Evolutionary conservation across 169 alveolate species (phyloP).

Genomic region (Theileria annulata): DNA sequence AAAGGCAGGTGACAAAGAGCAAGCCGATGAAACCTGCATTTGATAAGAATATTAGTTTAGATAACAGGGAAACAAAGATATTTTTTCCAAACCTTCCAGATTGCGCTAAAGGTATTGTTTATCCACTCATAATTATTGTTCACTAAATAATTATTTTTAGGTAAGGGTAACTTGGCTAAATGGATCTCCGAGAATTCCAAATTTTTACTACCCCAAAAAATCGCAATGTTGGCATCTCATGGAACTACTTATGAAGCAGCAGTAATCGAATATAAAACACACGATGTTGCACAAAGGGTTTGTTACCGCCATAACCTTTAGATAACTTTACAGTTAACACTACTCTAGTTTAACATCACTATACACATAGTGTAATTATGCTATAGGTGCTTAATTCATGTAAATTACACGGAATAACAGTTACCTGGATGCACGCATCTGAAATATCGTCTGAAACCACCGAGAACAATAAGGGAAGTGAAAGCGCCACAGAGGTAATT

Average conservation of each 20-base stretch:
- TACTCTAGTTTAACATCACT: not conserved
- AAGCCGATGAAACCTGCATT: conserved; percentile 11
- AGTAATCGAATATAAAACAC: conserved; percentile 37
- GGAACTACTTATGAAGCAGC: conserved; percentile 34
- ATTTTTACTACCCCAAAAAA: conserved; percentile 48
- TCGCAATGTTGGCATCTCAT: conserved; percentile 62
- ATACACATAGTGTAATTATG: not conserved
- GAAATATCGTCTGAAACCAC: not conserved
- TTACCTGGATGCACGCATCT: conserved; percentile 30
- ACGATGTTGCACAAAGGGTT: conserved; percentile 38
- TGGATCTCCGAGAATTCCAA: conserved; percentile 54
- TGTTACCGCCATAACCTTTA: not conserved
- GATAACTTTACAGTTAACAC: not conserved
- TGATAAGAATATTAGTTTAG: conserved; percentile 9
- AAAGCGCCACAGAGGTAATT: conserved; percentile 18
- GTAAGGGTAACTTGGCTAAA: conserved; percentile 58
- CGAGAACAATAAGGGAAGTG: not conserved
- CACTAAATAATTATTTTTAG: not conserved
- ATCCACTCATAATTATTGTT: not conserved
- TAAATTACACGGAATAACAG: conserved; percentile 53
- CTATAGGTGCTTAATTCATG: conserved; percentile 52
- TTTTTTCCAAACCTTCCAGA: conserved; percentile 47
- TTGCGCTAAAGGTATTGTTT: conserved; percentile 37
- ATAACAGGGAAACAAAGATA: conserved; percentile 30
- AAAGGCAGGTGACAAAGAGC: not conserved